Base-by-base conservation (phyloP, 345 rosid species). In the Salix dunnii region DNA sequence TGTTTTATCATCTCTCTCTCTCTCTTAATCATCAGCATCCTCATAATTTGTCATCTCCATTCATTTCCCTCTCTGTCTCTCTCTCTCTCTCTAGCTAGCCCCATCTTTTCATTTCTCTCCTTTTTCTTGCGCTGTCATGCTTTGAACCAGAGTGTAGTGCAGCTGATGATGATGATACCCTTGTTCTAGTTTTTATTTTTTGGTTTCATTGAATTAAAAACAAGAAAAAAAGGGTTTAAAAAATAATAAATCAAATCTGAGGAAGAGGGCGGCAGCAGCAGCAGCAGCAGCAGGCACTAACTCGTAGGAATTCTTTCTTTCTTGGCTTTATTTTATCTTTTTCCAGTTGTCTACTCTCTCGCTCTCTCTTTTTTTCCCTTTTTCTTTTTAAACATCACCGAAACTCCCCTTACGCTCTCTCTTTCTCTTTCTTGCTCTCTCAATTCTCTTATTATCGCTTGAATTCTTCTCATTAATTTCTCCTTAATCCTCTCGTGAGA, bases 21-120 rank as follows among this genome's bases (percentile, higher is more conserved):
- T 83, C 84, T 79, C 84, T 84, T 83, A 85, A 81, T 89, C 88
- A 84, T 84, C 92, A 80, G 85, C 94, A 49, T 87, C 97, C 89
- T 90, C 91, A 84, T 89, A 86, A 86, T 88, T 67, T 90, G 83
- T 79, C 91, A 84, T 85, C 88, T 78, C 86, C 85, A 67, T 78
- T 76, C 79, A 77, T 78, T 68, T 48, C 38, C 25, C 51, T 40
- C 23, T 58, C 66, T 55, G 49, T 55, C 33, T 64, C 43, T 38
- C 60, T 16, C 21, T 27, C 55, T 70, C n/a, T 23, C 60, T 38
- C 20, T 40, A 30, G 5, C 58, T 6, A n/a, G 33, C 71, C 72
- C 33, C 72, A 40, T 69, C 72, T 25, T 69, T 17, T 48, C 38
- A 76, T 71, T 70, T 60, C 48, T 77, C 75, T 76, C 78, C 60